Evolutionary conservation across 2,329 filamentous ascomycete genomes (phyloP).

Genomic region (Ilyonectria mors-panacis): DNA sequence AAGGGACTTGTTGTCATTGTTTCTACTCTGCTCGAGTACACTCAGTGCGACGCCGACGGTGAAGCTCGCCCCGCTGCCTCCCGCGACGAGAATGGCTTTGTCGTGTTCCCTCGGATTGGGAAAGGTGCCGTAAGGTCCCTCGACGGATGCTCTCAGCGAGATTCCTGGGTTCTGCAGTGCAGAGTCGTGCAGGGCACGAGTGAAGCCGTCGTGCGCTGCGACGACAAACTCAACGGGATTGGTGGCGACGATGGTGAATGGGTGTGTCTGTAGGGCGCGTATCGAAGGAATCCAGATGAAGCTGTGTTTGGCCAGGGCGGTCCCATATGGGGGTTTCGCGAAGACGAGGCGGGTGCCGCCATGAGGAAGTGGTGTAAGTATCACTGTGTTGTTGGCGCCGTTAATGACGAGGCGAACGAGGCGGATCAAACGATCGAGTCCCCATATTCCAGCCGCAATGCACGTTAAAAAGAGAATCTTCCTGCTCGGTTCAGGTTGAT

Average conservation of each 20-base stretch:
- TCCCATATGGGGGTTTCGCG: slow-evolving; percentile 62
- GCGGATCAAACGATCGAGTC: slow-evolving; percentile 65
- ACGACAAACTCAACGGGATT: slow-evolving; percentile 72
- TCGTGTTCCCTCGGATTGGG: slow-evolving; percentile 68
- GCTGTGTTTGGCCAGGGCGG: slow-evolving; percentile 71
- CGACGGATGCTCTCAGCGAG: slow-evolving; percentile 65
- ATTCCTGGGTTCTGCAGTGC: slow-evolving; percentile 65
- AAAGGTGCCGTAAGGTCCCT: slow-evolving; percentile 72
- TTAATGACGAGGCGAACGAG: slow-evolving; percentile 59
- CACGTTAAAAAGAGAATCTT: slow-evolving; percentile 60
- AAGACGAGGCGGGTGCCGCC: slow-evolving; percentile 70
- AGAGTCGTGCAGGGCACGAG: slow-evolving; percentile 66
- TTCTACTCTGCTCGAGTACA: slow-evolving; percentile 50
- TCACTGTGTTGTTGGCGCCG: slow-evolving; percentile 66
- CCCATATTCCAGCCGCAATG: slow-evolving; percentile 64
- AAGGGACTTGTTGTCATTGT: slow-evolving; percentile 46
- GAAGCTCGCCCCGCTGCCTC: slow-evolving; percentile 74
- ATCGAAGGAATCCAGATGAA: slow-evolving; percentile 76
- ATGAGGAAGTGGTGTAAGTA: slow-evolving; percentile 66
- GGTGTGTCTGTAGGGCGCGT: slow-evolving; percentile 71
- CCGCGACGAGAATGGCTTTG: slow-evolving; percentile 71
- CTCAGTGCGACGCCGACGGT: slow-evolving; percentile 58
- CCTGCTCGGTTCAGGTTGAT: slow-evolving; percentile 63
- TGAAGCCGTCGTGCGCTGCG: slow-evolving; percentile 72
- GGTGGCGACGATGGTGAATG: slow-evolving; percentile 72